Conservation (phyloP, 495 filamentous ascomycete species). For the Tuber indicum region DNA sequence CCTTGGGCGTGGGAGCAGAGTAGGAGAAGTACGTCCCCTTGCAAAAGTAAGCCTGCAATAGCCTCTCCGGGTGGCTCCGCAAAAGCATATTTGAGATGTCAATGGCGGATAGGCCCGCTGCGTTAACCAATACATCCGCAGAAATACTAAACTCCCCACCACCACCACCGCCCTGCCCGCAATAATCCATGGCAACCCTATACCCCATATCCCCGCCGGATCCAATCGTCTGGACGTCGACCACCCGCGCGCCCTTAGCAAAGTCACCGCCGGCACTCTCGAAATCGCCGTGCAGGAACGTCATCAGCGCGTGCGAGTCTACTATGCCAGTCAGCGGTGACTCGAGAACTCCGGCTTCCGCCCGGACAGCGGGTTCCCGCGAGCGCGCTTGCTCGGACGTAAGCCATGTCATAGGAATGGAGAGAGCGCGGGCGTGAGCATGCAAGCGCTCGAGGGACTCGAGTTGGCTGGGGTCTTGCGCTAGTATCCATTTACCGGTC, state of each 20-base stretch:
- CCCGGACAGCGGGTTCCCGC: slow-evolving; percentile 68
- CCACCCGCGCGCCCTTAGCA: slow-evolving; percentile 55
- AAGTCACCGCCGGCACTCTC: slow-evolving; percentile 69
- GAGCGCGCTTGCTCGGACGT: slow-evolving; percentile 52
- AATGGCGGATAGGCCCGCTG: slow-evolving; percentile 73
- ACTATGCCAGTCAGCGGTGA: slow-evolving; percentile 81
- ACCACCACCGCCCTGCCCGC: slow-evolving; percentile 32
- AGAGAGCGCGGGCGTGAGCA: slow-evolving; percentile 57
- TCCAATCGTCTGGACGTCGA: slow-evolving; percentile 55
- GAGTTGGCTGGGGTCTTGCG: slow-evolving; percentile 66
- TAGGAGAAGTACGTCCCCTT: slow-evolving; percentile 97
- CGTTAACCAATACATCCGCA: slow-evolving; percentile 70
- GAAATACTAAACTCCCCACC: slow-evolving; percentile 57
- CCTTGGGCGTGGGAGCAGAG: slow-evolving; percentile 55
- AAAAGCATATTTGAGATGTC: slow-evolving; percentile 75
- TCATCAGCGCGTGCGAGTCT: slow-evolving; percentile 80
- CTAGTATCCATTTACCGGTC: slow-evolving; percentile 84
- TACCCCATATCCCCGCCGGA: slow-evolving; percentile 49
- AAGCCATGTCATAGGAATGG: slow-evolving; percentile 69
- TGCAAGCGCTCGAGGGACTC: slow-evolving; percentile 60
- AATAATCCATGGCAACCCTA: slow-evolving; percentile 45
- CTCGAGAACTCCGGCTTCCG: slow-evolving; percentile 67
- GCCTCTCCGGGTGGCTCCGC: slow-evolving; percentile 41
- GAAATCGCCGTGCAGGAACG: slow-evolving; percentile 65
- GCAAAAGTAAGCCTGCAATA: slow-evolving; percentile 65